Conservation (phyloP, 176 grass and related monocot genomes). For the Leersia perrieri region DNA sequence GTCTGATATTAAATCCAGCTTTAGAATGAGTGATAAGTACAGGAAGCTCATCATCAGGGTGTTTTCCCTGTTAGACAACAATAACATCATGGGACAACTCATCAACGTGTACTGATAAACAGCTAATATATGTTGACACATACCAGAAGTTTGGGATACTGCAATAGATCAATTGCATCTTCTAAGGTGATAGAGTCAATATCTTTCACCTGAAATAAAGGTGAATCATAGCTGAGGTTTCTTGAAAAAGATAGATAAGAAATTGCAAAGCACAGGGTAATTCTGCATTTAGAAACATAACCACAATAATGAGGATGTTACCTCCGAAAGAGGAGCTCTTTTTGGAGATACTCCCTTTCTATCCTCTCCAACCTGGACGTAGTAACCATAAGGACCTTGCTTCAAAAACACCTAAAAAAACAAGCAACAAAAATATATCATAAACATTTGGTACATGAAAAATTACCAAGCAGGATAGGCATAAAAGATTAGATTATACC, state of each 20-base stretch:
- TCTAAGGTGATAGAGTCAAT: constrained; percentile 59
- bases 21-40: constrained; percentile 82
- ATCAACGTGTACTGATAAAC: constrained; percentile 1
- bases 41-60: constrained; percentile 64
- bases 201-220: constrained; percentile 66
- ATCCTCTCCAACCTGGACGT: constrained; percentile 87
- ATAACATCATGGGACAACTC: constrained; percentile 16
- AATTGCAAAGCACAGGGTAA: background rate
- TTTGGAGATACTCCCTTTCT: constrained; percentile 59
- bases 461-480: constrained; percentile 6
- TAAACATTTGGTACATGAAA: background rate
- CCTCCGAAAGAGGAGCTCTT: constrained; percentile 74
- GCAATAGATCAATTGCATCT: constrained; percentile 77
- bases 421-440: constrained; percentile 10
- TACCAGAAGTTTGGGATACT: constrained; percentile 86
- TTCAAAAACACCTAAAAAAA: constrained; percentile 74
- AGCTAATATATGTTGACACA: constrained; percentile 18
- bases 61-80: constrained; percentile 62
- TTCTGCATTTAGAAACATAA: constrained; percentile 6
- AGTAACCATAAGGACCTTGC: constrained; percentile 83
- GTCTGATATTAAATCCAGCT: constrained; percentile 65
- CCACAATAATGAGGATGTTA: constrained; percentile 19
- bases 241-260: background rate
- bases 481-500: constrained; percentile 43
- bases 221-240: constrained; percentile 6